phyloP scores from a whole-genome alignment of 345 rosid species.

The Moringa oleifera region DNA sequence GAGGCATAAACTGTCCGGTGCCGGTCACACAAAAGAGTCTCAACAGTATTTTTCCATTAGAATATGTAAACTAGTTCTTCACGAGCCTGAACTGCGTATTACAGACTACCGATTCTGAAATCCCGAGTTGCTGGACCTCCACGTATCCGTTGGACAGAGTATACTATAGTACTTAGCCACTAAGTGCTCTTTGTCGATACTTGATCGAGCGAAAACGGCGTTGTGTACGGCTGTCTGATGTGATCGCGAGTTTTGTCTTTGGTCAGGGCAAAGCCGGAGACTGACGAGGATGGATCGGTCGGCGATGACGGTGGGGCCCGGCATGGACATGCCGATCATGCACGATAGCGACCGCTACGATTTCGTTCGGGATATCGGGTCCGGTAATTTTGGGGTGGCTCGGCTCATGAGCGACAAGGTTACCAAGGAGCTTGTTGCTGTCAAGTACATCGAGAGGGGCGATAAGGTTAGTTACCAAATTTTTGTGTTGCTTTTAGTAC shows the following conservation, averaged over 20 bases:
- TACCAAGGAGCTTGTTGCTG: conserved; percentile 86
- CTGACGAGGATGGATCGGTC: conserved; percentile 41
- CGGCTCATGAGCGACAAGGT: conserved; percentile 80
- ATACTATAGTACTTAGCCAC: background rate
- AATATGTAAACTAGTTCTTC: background rate
- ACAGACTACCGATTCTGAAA: no score
- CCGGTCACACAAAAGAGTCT: conserved; percentile 7
- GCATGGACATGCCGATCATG: conserved; percentile 91
- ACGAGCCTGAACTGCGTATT: background rate
- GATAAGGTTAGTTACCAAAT: conserved; percentile 46
- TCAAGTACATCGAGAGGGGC: conserved; percentile 96
- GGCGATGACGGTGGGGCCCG: conserved; percentile 43
- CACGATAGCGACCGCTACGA: conserved; percentile 95
- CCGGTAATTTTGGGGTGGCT: conserved; percentile 88
- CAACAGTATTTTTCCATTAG: background rate
- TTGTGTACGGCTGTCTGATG: conserved; percentile 11
- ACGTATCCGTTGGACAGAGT: background rate
- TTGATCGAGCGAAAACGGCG: conserved; percentile 1
- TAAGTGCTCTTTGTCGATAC: background rate
- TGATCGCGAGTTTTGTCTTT: conserved; percentile 1
- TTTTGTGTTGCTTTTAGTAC: background rate
- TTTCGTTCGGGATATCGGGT: conserved; percentile 78
- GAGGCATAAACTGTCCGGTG: background rate
- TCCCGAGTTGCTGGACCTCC: background rate
- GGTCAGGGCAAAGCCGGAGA: background rate